Conservation (phyloP, 176 grass and related monocot species). For the Phoenix roebelenii region DNA sequence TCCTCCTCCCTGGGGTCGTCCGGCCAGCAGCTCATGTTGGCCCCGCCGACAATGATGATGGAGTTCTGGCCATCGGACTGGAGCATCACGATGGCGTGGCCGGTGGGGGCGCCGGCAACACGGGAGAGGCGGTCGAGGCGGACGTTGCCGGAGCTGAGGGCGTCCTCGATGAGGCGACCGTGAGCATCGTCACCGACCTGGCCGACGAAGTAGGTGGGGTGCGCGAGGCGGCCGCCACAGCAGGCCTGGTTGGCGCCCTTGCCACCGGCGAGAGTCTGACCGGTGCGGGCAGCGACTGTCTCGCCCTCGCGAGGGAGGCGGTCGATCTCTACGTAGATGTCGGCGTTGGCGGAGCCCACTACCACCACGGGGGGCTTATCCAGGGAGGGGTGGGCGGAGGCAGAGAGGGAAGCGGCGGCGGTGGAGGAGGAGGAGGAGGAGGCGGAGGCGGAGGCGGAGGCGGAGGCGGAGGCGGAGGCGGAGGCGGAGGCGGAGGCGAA, state of each 20-base stretch:
- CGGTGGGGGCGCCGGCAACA: constrained; percentile 41
- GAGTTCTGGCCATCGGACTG: constrained; percentile 86
- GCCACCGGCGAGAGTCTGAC: constrained; percentile 47
- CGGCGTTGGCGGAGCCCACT: constrained; percentile 90
- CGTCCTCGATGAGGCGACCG: constrained; percentile 66
- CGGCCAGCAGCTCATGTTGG: constrained; percentile 90
- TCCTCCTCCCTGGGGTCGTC: constrained; percentile 38
- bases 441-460: constrained; percentile 24
- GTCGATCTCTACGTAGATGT: constrained; percentile 94
- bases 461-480: constrained; percentile 5
- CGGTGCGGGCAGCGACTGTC: constrained; percentile 46
- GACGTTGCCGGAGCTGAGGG: constrained; percentile 49
- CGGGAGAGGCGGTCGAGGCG: constrained; percentile 53
- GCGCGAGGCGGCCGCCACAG: constrained; percentile 62
- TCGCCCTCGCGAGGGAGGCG: constrained; percentile 66
- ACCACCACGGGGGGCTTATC: constrained; percentile 48
- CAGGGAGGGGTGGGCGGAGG: constrained; percentile 10
- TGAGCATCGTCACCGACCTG: constrained; percentile 80
- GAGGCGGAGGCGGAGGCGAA: constrained; percentile 22
- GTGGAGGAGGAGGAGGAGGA: background rate
- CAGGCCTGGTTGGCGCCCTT: constrained; percentile 83
- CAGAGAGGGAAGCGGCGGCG: constrained; percentile 2
- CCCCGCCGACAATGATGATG: constrained; percentile 94
- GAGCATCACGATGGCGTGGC: constrained; percentile 94
- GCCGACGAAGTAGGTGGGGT: constrained; percentile 69